phyloP scores from a whole-genome alignment of 192 early-diverging fungal species.

The Rhizophagus sp. region DNA sequence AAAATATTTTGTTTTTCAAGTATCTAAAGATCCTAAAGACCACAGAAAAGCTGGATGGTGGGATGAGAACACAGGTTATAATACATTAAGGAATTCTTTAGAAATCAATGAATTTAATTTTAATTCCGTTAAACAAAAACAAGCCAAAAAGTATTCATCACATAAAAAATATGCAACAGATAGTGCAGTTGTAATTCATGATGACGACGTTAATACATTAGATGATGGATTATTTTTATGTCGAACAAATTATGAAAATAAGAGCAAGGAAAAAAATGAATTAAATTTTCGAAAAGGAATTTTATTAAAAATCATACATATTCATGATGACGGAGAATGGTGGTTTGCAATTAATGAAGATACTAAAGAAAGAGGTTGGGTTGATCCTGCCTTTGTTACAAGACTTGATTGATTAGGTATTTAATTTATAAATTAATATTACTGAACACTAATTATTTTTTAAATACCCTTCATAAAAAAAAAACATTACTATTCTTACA shows the following conservation, averaged over 20 bases:
- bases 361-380: slow-evolving; percentile 23
- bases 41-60: not conserved
- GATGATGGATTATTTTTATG: slow-evolving; percentile 40
- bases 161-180: slow-evolving; percentile 30
- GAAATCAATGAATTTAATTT: not conserved
- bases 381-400: slow-evolving; percentile 13
- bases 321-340: slow-evolving; percentile 22
- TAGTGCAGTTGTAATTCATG: not conserved
- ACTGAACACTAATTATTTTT: not conserved
- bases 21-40: not conserved
- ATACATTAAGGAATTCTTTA: not conserved
- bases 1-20: not conserved
- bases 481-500: too few species aligned
- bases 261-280: slow-evolving; percentile 34
- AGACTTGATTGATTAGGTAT: slow-evolving; percentile 1
- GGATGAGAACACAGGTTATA: not conserved
- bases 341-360: slow-evolving; percentile 29
- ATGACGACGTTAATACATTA: slow-evolving; percentile 33
- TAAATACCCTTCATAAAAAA: too few species aligned
- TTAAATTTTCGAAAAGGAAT: slow-evolving; percentile 36
- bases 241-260: slow-evolving; percentile 37
- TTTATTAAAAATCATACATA: slow-evolving; percentile 21
- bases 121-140: not conserved
- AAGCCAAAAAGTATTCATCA: not conserved
- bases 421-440: not conserved